phyloP scores from a whole-genome alignment of 176 grass and related monocot species.

The Puya raimondii region DNA sequence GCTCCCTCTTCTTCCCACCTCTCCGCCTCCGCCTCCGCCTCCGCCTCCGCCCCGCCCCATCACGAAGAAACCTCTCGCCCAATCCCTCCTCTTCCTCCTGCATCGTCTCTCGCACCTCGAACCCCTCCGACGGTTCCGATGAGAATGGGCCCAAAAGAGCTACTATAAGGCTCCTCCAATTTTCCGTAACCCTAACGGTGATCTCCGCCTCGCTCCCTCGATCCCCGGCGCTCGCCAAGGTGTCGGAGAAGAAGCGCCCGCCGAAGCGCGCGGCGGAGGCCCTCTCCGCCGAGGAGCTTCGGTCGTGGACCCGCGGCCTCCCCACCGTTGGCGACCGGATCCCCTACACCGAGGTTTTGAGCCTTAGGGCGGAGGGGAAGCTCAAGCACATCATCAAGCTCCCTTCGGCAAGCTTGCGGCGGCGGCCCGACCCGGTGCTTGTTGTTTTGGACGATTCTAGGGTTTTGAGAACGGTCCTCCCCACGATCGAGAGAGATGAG shows the following conservation, averaged over 20 bases:
- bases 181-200: conserved; percentile 16
- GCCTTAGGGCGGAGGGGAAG: conserved; percentile 15
- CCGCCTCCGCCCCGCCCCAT: not conserved
- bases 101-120: not conserved
- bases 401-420: conserved; percentile 11
- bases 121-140: not conserved
- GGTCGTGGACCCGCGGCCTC: conserved; percentile 18
- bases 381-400: conserved; percentile 22
- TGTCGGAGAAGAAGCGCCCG: conserved; percentile 20
- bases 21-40: not conserved
- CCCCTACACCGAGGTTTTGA: conserved; percentile 22
- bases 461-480: conserved; percentile 20
- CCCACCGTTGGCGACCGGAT: conserved; percentile 13
- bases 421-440: conserved; percentile 3
- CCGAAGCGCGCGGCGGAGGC: conserved; percentile 10
- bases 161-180: not conserved
- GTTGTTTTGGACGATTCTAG: conserved; percentile 21
- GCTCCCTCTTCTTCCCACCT: not conserved
- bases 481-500: conserved; percentile 12
- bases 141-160: not conserved
- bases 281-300: conserved; percentile 18
- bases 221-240: conserved; percentile 7
- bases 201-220: conserved; percentile 9
- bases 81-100: not conserved
- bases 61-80: not conserved